Conservation (phyloP, 106 monocot genomes). For the Dendrobium chrysotoxum region DNA sequence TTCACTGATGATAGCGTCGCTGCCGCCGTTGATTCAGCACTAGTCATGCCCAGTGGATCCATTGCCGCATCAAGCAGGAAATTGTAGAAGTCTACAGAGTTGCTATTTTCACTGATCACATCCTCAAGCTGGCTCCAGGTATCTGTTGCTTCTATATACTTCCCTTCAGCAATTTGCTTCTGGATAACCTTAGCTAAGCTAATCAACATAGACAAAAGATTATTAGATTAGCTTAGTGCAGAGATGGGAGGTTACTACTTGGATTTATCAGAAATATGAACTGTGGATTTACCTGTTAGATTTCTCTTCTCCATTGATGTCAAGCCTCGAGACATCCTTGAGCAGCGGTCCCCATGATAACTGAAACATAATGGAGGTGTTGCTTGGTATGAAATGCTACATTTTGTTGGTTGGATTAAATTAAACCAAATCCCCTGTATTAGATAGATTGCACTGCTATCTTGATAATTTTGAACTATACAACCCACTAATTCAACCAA, state of each 20-base stretch:
- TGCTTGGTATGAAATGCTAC: too few relatives aligned
- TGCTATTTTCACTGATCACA: conserved; percentile 28
- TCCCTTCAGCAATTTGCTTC: conserved; percentile 35
- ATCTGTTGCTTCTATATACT: conserved; percentile 50
- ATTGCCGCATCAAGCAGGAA: conserved; percentile 49
- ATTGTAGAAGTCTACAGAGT: conserved; percentile 78
- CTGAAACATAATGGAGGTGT: conserved; percentile 14
- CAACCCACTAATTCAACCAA: not conserved
- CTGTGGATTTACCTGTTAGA: conserved; percentile 21
- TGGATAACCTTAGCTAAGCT: conserved; percentile 67
- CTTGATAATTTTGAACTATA: not conserved
- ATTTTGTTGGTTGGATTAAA: too few relatives aligned
- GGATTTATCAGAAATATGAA: not conserved
- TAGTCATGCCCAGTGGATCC: conserved; percentile 17
- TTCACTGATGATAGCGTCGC: not conserved
- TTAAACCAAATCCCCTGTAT: too few relatives aligned
- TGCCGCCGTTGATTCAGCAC: not conserved
- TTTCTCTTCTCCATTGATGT: conserved; percentile 28
- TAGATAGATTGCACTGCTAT: not conserved
- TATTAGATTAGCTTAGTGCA: not conserved
- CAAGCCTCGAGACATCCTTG: conserved; percentile 36
- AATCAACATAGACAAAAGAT: not conserved
- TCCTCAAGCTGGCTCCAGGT: conserved; percentile 57
- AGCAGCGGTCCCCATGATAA: conserved; percentile 51
- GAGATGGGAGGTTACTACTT: not conserved